Percentiles rank a stretch among this genome's conserved stretches.
These are phyloP conservation scores for Quercus gilva DNA, from an alignment of 306 rosid genomes.

Conservation along the genomic window DNA sequence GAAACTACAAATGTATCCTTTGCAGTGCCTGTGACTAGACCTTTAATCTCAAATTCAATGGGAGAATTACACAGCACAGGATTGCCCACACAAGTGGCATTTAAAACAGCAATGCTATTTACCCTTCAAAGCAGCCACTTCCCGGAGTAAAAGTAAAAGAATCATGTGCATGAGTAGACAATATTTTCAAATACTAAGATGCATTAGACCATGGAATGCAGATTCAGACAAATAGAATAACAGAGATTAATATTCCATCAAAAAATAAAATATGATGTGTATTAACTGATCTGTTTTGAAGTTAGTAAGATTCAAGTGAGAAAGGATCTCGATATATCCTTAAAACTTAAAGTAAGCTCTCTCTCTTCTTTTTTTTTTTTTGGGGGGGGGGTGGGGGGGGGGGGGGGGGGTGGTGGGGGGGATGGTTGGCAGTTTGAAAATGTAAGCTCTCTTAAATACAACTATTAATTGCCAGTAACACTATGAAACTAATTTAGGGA, in stretches of 20 bases:
- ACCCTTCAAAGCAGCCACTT: slow-evolving; percentile 49
- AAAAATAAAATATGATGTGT: not conserved
- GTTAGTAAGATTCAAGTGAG: too few relatives aligned
- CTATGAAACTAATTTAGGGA: too few relatives aligned
- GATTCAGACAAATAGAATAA: not conserved
- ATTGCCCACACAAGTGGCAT: slow-evolving; percentile 56
- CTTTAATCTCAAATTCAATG: slow-evolving; percentile 59
- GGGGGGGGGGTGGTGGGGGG: too few relatives aligned
- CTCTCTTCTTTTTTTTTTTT: too few relatives aligned
- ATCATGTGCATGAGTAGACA: not conserved
- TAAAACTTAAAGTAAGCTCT: too few relatives aligned
- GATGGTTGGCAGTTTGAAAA: too few relatives aligned
- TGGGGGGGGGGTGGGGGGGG: too few relatives aligned
- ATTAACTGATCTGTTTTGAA: not conserved
- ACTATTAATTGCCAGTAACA: too few relatives aligned
- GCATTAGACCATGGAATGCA: not conserved
- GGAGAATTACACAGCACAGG: slow-evolving; percentile 60
- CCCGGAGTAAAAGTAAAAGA: slow-evolving; percentile 34
- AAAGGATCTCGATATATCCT: too few relatives aligned
- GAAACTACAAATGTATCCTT: slow-evolving; percentile 24
- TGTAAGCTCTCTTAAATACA: too few relatives aligned
- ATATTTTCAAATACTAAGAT: not conserved
- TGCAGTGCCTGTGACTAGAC: slow-evolving; percentile 39
- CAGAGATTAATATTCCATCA: not conserved
- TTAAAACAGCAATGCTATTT: slow-evolving; percentile 55